Evolutionary conservation across 2,329 filamentous ascomycete species (phyloP).

Genomic region (Bipolaris zeicola): DNA sequence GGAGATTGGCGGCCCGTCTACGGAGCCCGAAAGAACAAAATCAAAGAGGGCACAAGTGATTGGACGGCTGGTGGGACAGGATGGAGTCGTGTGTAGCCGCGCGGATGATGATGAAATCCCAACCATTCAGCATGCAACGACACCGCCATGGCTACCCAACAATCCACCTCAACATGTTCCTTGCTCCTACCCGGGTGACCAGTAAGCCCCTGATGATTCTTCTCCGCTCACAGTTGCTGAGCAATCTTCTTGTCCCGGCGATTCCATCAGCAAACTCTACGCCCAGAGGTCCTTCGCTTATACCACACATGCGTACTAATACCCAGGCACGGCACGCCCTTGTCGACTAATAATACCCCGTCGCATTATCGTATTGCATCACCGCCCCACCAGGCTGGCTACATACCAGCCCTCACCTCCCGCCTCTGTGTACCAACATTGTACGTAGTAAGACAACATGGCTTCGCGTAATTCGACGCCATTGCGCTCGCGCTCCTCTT

Average conservation of each 20-base stretch:
- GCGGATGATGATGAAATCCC: not conserved
- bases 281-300: not conserved
- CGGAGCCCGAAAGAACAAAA: slow-evolving; percentile 1
- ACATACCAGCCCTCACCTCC: slow-evolving; percentile 1
- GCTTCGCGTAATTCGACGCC: slow-evolving; percentile 38
- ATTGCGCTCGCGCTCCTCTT: slow-evolving; percentile 39
- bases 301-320: not conserved
- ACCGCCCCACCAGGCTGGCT: slow-evolving; percentile 14
- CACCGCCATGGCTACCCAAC: not conserved
- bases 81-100: slow-evolving; percentile 1
- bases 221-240: not conserved
- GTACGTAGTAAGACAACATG: slow-evolving; percentile 23
- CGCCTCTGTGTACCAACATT: not conserved
- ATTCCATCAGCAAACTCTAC: not conserved
- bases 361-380: slow-evolving; percentile 6
- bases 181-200: not conserved
- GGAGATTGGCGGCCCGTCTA: not conserved
- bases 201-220: not conserved
- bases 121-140: not conserved
- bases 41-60: not conserved
- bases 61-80: not conserved
- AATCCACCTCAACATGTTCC: not conserved
- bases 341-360: not conserved
- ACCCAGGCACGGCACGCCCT: not conserved
- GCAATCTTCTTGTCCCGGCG: not conserved